phyloP scores from a whole-genome alignment of 495 filamentous ascomycete species.

The Penicillium salamii region DNA sequence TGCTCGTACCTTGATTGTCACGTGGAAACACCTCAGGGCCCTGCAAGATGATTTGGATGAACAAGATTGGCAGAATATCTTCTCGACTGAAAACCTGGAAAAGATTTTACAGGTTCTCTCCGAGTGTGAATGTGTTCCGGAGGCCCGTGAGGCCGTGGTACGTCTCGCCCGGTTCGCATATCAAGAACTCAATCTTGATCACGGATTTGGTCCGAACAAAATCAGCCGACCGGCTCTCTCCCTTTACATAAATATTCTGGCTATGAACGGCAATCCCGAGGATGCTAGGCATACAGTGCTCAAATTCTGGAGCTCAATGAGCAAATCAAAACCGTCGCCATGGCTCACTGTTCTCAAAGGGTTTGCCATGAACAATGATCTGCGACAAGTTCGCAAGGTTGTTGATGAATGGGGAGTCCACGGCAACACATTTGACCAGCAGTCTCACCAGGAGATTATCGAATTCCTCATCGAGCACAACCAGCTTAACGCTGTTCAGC shows the following conservation, averaged over 20 bases:
- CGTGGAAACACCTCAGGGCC: constrained; percentile 57
- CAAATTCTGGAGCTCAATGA: constrained; percentile 39
- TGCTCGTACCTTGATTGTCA: constrained; percentile 51
- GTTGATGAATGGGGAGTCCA: constrained; percentile 26
- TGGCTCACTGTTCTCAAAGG: constrained; percentile 64
- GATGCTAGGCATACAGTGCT: constrained; percentile 54
- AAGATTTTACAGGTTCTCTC: constrained; percentile 39
- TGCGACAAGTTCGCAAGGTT: constrained; percentile 38
- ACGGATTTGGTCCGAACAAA: constrained; percentile 35
- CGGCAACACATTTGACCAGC: constrained; percentile 33
- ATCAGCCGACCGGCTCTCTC: constrained; percentile 43
- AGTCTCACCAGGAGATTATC: constrained; percentile 38
- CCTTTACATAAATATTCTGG: constrained; percentile 52
- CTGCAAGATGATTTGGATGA: constrained; percentile 36
- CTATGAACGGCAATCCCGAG: constrained; percentile 54
- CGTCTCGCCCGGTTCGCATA: constrained; percentile 56
- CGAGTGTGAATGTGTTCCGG: constrained; percentile 33
- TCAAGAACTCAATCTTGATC: constrained; percentile 45
- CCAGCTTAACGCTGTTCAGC: constrained; percentile 34
- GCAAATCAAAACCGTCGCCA: constrained; percentile 32
- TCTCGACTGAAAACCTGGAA: constrained; percentile 53
- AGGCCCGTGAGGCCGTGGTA: constrained; percentile 35
- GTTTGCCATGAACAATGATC: constrained; percentile 60
- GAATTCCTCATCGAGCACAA: constrained; percentile 36
- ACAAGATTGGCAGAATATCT: constrained; percentile 32